Evolutionary conservation across 257 asterid genomes (phyloP).

Genomic region (Galeopsis tetrahit): DNA sequence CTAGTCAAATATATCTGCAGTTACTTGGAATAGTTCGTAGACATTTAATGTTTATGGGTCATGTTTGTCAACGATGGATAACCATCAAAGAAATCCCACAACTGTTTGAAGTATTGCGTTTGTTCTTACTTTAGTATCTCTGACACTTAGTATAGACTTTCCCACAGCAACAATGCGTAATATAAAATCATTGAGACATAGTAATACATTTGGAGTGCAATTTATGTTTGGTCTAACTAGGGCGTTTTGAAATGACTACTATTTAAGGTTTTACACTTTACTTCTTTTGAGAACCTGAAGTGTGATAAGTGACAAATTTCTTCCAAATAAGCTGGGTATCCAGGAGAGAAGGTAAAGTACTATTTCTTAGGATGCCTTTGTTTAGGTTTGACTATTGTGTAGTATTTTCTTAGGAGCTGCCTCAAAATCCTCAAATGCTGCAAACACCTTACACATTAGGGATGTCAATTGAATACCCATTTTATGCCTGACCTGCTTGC

Average conservation of each 20-base stretch:
- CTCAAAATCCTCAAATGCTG: background rate
- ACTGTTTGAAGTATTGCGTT: background rate
- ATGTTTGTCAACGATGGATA: background rate
- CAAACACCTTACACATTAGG: constrained; percentile 2
- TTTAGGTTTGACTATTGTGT: background rate
- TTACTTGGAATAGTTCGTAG: constrained; percentile 5
- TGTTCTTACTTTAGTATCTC: background rate
- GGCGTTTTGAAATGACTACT: background rate
- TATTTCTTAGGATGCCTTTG: constrained; percentile 5
- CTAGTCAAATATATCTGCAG: constrained; percentile 3
- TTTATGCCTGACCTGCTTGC: background rate
- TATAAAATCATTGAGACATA: background rate
- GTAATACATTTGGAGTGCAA: background rate
- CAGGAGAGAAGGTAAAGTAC: background rate
- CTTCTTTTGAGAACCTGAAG: background rate
- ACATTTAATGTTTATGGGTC: constrained; percentile 10
- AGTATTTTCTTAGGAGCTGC: constrained; percentile 1
- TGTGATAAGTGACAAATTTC: background rate
- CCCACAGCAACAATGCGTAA: background rate
- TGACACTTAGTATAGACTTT: background rate
- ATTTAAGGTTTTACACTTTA: background rate
- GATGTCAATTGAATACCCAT: background rate
- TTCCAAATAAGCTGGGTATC: background rate
- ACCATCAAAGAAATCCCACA: background rate
- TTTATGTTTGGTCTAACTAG: background rate